Base-by-base conservation (phyloP, 2,329 filamentous ascomycete species). In the Fusarium acutatum region DNA sequence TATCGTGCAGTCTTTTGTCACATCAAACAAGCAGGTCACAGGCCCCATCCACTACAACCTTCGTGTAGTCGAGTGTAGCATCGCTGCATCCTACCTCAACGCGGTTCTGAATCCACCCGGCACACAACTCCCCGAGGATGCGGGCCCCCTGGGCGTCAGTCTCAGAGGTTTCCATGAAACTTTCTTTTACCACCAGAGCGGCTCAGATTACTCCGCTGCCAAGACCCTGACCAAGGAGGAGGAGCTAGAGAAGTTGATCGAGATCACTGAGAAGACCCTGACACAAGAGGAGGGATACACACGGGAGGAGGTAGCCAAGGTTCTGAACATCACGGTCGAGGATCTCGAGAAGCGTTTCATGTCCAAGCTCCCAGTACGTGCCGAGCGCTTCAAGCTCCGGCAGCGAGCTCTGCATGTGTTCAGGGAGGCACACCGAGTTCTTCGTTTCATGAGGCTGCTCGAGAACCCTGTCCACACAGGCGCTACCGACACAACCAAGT, bases 31-130 rank as follows among this genome's bases (percentile, higher is more conserved):
- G 85, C 94, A 96, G 79, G 93, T 96, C 70, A 97, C 96, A 3
- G 96, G 93, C 0, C 96, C 96, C 1, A 92, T 97, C 72, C 94
- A 96, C 87, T 99, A 98, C 87, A 99, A 99, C 82, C 89, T 99
- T 30, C 93, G 96, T 34, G 96, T 99, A 3, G 96, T 98, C 41
- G 96, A 99, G 84, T 97, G 94, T 84, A 96, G 93, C 60, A 88
- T 99, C 37, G 96, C 96, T 7, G 95, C 96, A 7, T 89, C 88
- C 30, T 90, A 89, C 78, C 86, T 92, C 67, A 86, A 91, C 74
- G 88, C 89, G 32, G 84, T 85, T 32, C 83, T 91, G 65, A 89
- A 88, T 80, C 87, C 88, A 17, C 79, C 86, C 1, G 86, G 85
- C 40, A 90, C 89, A 2, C 82, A 85, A 35, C 89, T 98, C 2